phyloP scores from a whole-genome alignment of 2,329 filamentous ascomycete species.

The Mycosphaerelloides madeirae region DNA sequence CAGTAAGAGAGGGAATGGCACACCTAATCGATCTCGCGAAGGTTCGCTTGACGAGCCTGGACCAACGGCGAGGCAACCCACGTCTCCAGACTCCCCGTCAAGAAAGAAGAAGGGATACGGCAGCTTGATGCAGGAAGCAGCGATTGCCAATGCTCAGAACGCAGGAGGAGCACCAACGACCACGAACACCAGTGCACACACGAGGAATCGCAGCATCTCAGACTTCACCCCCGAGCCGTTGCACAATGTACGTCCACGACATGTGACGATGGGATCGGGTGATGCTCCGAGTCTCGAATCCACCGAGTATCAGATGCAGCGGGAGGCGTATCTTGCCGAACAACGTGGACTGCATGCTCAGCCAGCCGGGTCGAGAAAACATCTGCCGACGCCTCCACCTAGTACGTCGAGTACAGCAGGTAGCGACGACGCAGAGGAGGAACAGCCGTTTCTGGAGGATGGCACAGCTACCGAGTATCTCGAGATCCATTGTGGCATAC shows the following conservation, averaged over 20 bases:
- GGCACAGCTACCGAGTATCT: conserved; percentile 38
- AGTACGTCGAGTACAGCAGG: conserved; percentile 61
- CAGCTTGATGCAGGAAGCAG: conserved; percentile 39
- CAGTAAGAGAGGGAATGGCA: conserved; percentile 30
- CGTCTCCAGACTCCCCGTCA: conserved; percentile 29
- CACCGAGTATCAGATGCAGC: conserved; percentile 54
- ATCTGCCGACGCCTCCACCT: conserved; percentile 70
- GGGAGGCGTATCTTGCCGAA: conserved; percentile 76
- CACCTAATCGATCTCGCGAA: conserved; percentile 24
- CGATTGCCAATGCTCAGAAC: conserved; percentile 23
- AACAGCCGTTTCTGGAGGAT: conserved; percentile 33
- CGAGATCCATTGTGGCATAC: conserved; percentile 50
- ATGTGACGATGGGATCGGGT: conserved; percentile 63
- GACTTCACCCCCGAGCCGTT: conserved; percentile 76
- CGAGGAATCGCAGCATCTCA: conserved; percentile 77
- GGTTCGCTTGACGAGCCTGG: conserved; percentile 32
- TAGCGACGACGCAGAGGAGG: conserved; percentile 47
- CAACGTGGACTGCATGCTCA: conserved; percentile 67
- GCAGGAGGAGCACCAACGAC: conserved; percentile 22
- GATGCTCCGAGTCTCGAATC: conserved; percentile 47
- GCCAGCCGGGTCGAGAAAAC: conserved; percentile 21
- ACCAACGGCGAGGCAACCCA: conserved; percentile 23
- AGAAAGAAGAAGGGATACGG: conserved; percentile 47
- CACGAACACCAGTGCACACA: conserved; percentile 34
- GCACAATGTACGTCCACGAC: conserved; percentile 61